A percentile compares a stretch with the other conserved stretches of the same genome.
phyloP scores from a whole-genome alignment of 2,329 filamentous ascomycete genomes.

The Dactylellina haptotyla region DNA sequence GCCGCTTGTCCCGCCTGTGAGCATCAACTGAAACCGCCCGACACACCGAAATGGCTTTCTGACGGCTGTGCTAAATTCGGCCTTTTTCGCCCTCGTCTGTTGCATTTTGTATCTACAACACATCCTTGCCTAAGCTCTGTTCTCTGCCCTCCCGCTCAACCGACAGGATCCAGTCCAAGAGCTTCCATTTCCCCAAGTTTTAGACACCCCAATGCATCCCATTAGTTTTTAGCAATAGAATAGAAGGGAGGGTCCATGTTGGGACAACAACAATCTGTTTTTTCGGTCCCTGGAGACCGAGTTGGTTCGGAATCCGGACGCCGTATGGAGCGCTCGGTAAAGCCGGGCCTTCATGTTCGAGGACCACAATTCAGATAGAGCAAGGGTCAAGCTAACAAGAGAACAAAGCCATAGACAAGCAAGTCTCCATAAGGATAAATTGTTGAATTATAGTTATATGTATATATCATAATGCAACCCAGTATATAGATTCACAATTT shows the following conservation, averaged over 20 bases:
- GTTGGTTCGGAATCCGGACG: not conserved
- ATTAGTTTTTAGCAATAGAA: no score
- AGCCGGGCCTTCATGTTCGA: not conserved
- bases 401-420: no score
- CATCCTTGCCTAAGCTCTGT: slow-evolving; percentile 2
- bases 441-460: no score
- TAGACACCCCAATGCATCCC: no score
- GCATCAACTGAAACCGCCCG: slow-evolving; percentile 42
- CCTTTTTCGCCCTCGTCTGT: slow-evolving; percentile 13
- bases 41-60: slow-evolving; percentile 10
- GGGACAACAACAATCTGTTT: not conserved
- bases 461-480: no score
- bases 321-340: not conserved
- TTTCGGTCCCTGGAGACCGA: not conserved
- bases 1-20: not conserved
- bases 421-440: no score
- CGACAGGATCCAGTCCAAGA: slow-evolving; percentile 12
- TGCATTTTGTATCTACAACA: slow-evolving; percentile 26
- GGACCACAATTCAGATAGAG: not conserved
- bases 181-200: no score
- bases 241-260: not conserved
- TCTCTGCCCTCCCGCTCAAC: not conserved
- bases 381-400: not conserved
- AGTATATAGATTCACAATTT: no score
- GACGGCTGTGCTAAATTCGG: not conserved